Conservation (phyloP, 371 early-diverging fungal genomes). For the Mortierella sp. region DNA sequence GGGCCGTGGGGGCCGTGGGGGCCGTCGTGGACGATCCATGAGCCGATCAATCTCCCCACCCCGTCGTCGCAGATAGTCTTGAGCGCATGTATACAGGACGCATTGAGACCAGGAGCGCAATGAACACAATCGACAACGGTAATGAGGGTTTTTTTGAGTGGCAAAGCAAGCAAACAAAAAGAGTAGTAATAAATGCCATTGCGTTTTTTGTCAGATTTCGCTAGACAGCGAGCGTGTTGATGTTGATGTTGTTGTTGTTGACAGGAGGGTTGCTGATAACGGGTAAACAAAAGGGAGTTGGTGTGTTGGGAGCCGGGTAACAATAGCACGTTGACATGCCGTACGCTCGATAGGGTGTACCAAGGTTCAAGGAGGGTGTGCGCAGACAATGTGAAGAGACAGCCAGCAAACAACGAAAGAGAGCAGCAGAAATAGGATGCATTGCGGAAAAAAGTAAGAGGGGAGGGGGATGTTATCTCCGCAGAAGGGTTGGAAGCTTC, state of each 20-base stretch:
- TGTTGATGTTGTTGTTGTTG: not conserved
- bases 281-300: not conserved
- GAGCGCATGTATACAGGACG: not conserved
- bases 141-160: not conserved
- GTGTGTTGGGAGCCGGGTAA: not conserved
- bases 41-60: conserved; percentile 48
- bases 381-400: not conserved
- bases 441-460: conserved; percentile 1
- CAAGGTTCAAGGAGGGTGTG: too few species aligned
- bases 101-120: not conserved
- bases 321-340: not conserved
- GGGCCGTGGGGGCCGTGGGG: conserved; percentile 26
- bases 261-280: not conserved
- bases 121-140: not conserved
- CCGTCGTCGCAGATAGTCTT: conserved; percentile 38
- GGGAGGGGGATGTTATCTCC: not conserved
- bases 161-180: not conserved
- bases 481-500: conserved; percentile 9
- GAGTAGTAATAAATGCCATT: conserved; percentile 1
- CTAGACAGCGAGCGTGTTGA: not conserved
- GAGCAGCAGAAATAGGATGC: not conserved
- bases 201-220: not conserved
- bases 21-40: conserved; percentile 36
- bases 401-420: not conserved
- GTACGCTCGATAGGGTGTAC: not conserved